Percentiles rank a stretch among this genome's conserved stretches.
Evolutionary conservation across 257 asterid genomes (phyloP).

Genomic region (Penstemon barbatus): DNA sequence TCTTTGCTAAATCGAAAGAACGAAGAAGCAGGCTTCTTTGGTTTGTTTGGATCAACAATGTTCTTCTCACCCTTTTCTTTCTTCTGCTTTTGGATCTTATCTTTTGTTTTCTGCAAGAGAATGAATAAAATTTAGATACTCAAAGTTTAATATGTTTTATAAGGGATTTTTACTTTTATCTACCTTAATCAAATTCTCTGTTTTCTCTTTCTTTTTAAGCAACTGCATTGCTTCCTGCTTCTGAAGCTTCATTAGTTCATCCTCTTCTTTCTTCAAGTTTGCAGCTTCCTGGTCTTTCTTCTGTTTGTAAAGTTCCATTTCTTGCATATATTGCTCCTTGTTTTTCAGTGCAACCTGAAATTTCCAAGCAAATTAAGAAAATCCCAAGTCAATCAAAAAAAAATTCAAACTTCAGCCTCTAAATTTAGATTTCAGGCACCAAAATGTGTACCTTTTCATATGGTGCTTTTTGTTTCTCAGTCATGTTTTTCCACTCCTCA

Average conservation of each 20-base stretch:
- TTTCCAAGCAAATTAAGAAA: constrained; percentile 15
- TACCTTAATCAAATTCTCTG: constrained; percentile 78
- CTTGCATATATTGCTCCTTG: constrained; percentile 64
- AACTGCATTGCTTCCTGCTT: constrained; percentile 89
- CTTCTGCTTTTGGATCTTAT: constrained; percentile 54
- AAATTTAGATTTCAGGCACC: neutral
- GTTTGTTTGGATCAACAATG: constrained; percentile 72
- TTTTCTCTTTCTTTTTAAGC: constrained; percentile 87
- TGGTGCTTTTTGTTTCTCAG: constrained; percentile 61
- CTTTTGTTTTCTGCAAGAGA: constrained; percentile 66
- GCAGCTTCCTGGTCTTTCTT: constrained; percentile 73
- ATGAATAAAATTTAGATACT: neutral
- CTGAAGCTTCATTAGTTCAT: constrained; percentile 68
- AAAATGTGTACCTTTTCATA: constrained; percentile 51
- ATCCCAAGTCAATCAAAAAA: neutral
- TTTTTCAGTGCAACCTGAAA: constrained; percentile 59
- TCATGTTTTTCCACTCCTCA: constrained; percentile 93
- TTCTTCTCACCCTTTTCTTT: constrained; percentile 50
- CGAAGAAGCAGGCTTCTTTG: constrained; percentile 88
- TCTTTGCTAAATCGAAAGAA: constrained; percentile 76
- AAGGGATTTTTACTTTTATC: neutral
- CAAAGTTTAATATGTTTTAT: neutral
- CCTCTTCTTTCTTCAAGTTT: constrained; percentile 56
- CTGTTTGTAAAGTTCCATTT: constrained; percentile 76
- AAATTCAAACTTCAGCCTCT: neutral